Percentiles rank a stretch among this genome's conserved stretches.
These are phyloP conservation scores for Aureobasidium sp. DNA, from an alignment of 2,329 filamentous ascomycete species.

Conservation along the genomic window DNA sequence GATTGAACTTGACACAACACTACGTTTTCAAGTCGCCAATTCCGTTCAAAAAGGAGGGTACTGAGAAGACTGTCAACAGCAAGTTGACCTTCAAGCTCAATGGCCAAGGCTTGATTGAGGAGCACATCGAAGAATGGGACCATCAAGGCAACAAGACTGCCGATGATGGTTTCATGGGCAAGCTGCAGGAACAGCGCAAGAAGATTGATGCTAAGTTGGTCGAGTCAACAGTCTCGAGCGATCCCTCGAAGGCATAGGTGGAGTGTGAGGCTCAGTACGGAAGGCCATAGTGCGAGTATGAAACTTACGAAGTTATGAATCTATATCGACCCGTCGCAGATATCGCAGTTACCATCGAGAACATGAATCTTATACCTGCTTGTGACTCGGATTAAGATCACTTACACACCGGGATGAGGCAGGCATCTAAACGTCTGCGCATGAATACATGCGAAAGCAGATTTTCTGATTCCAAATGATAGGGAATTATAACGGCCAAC, in stretches of 20 bases:
- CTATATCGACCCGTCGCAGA: too few relatives aligned
- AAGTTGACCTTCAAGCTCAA: conserved; percentile 24
- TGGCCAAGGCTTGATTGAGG: conserved; percentile 21
- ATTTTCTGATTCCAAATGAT: not conserved
- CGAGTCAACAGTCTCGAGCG: not conserved
- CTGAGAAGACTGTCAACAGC: conserved; percentile 23
- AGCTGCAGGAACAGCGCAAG: conserved; percentile 25
- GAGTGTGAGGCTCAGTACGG: too few relatives aligned
- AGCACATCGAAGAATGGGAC: conserved; percentile 27
- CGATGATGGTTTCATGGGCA: conserved; percentile 26
- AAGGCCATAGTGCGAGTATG: too few relatives aligned
- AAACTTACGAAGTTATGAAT: too few relatives aligned
- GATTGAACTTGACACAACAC: conserved; percentile 24
- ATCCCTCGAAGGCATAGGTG: not conserved
- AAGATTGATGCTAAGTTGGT: conserved; percentile 24
- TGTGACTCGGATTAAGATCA: too few relatives aligned
- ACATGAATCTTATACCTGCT: too few relatives aligned
- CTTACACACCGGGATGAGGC: too few relatives aligned
- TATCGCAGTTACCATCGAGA: too few relatives aligned
- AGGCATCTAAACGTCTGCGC: not conserved
- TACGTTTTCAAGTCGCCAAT: conserved; percentile 26
- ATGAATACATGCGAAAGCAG: not conserved
- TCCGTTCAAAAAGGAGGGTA: conserved; percentile 16
- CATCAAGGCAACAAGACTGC: conserved; percentile 23
- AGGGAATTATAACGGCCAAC: not conserved